phyloP scores from a whole-genome alignment of 2,329 filamentous ascomycete genomes.

The Ceratocystis albifundus region DNA sequence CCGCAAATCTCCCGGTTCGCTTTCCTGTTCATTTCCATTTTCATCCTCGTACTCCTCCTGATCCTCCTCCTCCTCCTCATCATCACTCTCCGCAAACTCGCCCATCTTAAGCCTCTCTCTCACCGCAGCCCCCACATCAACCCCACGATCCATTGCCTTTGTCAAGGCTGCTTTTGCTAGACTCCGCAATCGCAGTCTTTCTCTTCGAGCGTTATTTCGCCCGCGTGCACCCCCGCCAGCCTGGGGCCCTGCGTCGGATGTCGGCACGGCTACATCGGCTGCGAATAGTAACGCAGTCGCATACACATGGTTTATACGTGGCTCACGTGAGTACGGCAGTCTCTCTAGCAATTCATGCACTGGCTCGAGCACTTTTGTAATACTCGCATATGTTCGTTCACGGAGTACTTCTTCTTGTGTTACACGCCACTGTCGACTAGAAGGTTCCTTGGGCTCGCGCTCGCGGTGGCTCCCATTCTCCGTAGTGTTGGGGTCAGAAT shows the following conservation, averaged over 20 bases:
- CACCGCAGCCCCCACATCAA: constrained; percentile 29
- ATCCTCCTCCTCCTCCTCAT: neutral
- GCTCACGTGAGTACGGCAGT: constrained; percentile 57
- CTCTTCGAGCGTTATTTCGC: constrained; percentile 23
- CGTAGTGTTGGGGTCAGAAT: too few species aligned
- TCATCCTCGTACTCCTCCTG: neutral
- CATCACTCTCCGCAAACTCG: constrained; percentile 8
- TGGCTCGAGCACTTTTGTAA: constrained; percentile 51
- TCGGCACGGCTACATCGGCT: constrained; percentile 50
- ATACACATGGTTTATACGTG: constrained; percentile 55
- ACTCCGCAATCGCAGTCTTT: constrained; percentile 28
- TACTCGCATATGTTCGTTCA: constrained; percentile 43
- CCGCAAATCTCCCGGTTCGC: neutral
- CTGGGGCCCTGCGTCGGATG: constrained; percentile 26
- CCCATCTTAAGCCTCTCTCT: constrained; percentile 27
- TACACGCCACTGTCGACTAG: neutral
- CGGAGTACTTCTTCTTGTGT: constrained; percentile 6
- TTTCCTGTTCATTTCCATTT: neutral
- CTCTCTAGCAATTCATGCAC: constrained; percentile 61
- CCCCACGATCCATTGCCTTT: constrained; percentile 30
- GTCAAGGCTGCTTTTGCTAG: constrained; percentile 33
- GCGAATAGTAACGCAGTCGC: constrained; percentile 67
- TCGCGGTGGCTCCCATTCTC: too few species aligned
- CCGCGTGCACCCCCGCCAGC: constrained; percentile 24
- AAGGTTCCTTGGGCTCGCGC: too few species aligned